Evolutionary conservation across 768 basidiomycete species (phyloP), one percentile per base, ranked within the genome.

Genomic region (Naganishia vishniacii): DNA sequence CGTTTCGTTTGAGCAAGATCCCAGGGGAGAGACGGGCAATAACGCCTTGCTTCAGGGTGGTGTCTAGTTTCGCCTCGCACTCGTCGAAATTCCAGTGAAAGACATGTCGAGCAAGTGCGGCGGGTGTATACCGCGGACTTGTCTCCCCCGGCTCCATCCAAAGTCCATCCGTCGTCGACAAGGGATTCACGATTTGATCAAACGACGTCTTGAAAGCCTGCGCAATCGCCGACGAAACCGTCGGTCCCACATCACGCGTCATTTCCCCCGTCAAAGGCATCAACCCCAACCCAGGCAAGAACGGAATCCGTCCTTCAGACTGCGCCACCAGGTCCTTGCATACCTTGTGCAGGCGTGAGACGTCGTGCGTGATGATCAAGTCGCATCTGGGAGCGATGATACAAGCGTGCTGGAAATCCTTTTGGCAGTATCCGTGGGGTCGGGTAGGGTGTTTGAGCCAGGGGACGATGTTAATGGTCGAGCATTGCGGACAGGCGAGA

Each of bases 231-330:
- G 29, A 18, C 11, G 59, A 63, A 4, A 63, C 40, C 11, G 16
- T 56, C 26, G 41, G 41, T 5, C 48, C 41, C 15, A 13, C 28
- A 2, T n/a, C 41, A 29, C 44, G 28, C 56, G 25, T 59, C 49
- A 48, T 9, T 15, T 56, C 53, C 5, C 65, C 65, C 4, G 47
- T 61, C 6, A 46, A 34, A 18, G 65, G 65, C 26, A 45, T 48
- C 48, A 66, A 40, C 4, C 37, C 47, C 40, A 56, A 44, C 5
- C 65, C 65, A 26, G 65, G 65, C 11, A 66, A 34, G 28, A 41
- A 60, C 18, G 31, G 20, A 28, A 61, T 25, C 31, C 34, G 23
- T 2, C 51, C 60, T n/a, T 1, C 12, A 7, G 16, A 46, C 23
- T 15, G 60, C 32, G 20, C 20, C 44, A 18, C 29, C 3, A 66